Percentiles rank a stretch among this genome's conserved stretches.
phyloP scores from a whole-genome alignment of 139 green algal genomes.

The Ettlia oleoabundans region DNA sequence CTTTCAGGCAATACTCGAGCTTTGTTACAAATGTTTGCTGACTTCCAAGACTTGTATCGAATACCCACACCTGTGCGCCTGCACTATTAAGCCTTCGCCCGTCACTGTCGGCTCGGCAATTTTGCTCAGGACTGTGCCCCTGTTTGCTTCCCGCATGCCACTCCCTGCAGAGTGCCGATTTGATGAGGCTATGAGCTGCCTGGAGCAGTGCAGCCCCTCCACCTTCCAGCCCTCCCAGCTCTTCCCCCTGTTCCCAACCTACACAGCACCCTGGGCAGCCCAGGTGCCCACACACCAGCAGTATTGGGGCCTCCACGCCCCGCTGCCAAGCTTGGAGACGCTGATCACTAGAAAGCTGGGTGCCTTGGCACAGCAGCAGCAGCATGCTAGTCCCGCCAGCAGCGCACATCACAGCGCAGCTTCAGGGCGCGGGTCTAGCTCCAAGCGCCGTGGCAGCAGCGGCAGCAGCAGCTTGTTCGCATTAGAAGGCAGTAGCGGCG shows the following conservation, averaged over 20 bases:
- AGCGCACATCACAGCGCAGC: not conserved
- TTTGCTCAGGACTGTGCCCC: not conserved
- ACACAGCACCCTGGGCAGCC: slow-evolving; percentile 41
- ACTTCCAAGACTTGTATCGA: not conserved
- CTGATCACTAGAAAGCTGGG: slow-evolving; percentile 1
- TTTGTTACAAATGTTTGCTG: no score
- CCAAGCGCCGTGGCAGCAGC: not conserved
- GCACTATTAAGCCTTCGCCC: not conserved
- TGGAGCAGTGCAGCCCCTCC: slow-evolving; percentile 45
- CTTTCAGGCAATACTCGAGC: no score
- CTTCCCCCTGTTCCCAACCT: slow-evolving; percentile 64
- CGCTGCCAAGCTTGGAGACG: slow-evolving; percentile 40
- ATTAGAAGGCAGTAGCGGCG: slow-evolving; percentile 10
- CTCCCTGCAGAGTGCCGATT: slow-evolving; percentile 49
- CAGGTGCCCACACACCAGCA: slow-evolving; percentile 26
- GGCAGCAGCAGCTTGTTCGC: slow-evolving; percentile 1
- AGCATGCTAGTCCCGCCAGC: not conserved
- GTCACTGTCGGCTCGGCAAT: not conserved
- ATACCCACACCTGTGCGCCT: not conserved
- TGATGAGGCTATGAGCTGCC: slow-evolving; percentile 49
- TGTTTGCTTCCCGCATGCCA: not conserved
- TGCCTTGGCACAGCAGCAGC: not conserved
- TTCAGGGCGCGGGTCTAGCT: not conserved
- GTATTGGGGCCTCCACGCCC: slow-evolving; percentile 68
- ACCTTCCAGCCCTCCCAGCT: slow-evolving; percentile 73